Conservation (phyloP, 2,329 filamentous ascomycete genomes). For the Paradendryphiella salina region DNA sequence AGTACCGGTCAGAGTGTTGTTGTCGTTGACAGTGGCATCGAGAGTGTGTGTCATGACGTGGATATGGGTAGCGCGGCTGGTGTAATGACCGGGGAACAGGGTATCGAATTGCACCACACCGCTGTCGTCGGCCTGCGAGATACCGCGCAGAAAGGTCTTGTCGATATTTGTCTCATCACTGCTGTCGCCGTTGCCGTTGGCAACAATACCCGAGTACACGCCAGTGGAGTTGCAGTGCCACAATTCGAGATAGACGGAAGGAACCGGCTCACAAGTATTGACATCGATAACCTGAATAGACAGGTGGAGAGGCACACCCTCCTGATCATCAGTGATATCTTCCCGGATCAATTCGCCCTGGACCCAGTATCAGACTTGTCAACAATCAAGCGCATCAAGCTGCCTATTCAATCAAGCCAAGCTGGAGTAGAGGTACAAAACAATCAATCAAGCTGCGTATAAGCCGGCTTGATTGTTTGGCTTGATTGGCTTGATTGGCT, state of each 20-base stretch:
- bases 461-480: no score
- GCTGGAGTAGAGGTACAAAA: no score
- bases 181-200: slow-evolving; percentile 48
- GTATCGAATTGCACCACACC: slow-evolving; percentile 56
- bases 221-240: slow-evolving; percentile 53
- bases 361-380: slow-evolving; percentile 53
- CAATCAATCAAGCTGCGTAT: no score
- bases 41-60: slow-evolving; percentile 48
- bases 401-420: no score
- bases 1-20: slow-evolving; percentile 46
- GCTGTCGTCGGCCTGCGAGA: slow-evolving; percentile 52
- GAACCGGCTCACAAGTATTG: slow-evolving; percentile 57
- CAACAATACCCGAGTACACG: slow-evolving; percentile 44
- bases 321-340: slow-evolving; percentile 54
- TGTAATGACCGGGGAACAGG: slow-evolving; percentile 51
- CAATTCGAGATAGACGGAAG: slow-evolving; percentile 56
- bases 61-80: slow-evolving; percentile 44
- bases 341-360: slow-evolving; percentile 56
- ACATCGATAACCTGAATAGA: slow-evolving; percentile 61
- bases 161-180: slow-evolving; percentile 40
- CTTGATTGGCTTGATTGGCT: no score
- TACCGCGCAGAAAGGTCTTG: slow-evolving; percentile 52
- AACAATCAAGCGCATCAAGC: no score
- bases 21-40: slow-evolving; percentile 44
- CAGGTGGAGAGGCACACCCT: slow-evolving; percentile 55